phyloP scores from a whole-genome alignment of 2,329 filamentous ascomycete species.

The Cladosporium sp. region DNA sequence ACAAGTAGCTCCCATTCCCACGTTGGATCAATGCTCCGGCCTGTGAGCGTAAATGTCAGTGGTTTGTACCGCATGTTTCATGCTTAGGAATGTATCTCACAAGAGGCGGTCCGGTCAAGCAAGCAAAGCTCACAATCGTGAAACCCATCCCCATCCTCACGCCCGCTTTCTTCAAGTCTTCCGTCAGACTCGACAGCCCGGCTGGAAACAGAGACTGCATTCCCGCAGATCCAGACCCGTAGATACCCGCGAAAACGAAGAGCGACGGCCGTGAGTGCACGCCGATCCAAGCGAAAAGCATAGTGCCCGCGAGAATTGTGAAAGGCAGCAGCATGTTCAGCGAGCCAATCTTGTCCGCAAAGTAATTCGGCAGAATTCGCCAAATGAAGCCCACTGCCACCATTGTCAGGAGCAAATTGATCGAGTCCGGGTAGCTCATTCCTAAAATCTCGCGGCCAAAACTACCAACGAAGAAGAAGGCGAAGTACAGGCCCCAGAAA shows the following conservation, averaged over 20 bases:
- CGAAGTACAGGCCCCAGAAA: slow-evolving; percentile 34
- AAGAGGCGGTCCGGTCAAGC: slow-evolving; percentile 45
- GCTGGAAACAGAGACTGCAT: slow-evolving; percentile 51
- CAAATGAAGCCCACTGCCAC: slow-evolving; percentile 60
- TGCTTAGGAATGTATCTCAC: too few relatives aligned
- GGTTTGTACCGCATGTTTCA: slow-evolving; percentile 28
- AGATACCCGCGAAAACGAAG: slow-evolving; percentile 49
- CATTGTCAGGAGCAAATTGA: slow-evolving; percentile 59
- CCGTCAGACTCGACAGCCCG: slow-evolving; percentile 46
- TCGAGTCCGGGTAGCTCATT: slow-evolving; percentile 53
- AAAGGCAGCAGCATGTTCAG: slow-evolving; percentile 60
- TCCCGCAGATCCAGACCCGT: slow-evolving; percentile 48
- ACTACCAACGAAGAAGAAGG: slow-evolving; percentile 48
- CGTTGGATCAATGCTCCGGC: slow-evolving; percentile 50
- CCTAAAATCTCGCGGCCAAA: slow-evolving; percentile 42
- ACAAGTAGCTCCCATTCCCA: slow-evolving; percentile 45
- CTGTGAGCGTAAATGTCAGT: slow-evolving; percentile 29
- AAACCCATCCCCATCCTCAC: slow-evolving; percentile 54
- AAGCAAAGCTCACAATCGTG: slow-evolving; percentile 47
- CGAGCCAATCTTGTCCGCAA: slow-evolving; percentile 59
- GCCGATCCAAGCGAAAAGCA: slow-evolving; percentile 60
- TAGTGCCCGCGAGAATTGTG: slow-evolving; percentile 47
- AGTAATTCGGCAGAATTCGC: slow-evolving; percentile 55
- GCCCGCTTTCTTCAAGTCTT: slow-evolving; percentile 50
- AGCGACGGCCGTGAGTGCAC: slow-evolving; percentile 46